Conservation (phyloP, 2,329 filamentous ascomycete species). For the Achaetomium macrosporum region DNA sequence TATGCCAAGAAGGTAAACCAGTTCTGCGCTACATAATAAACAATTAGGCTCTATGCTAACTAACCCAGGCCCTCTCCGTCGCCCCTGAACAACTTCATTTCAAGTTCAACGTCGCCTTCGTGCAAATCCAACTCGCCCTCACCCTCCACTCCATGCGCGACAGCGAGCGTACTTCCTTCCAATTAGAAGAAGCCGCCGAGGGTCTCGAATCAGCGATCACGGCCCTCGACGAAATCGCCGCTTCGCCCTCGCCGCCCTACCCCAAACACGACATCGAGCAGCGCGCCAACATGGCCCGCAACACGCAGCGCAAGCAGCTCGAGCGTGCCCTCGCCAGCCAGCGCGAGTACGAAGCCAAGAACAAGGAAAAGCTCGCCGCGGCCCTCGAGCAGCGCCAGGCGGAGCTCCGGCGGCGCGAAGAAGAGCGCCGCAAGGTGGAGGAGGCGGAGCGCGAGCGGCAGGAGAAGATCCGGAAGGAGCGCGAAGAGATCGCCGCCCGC, state of each 20-base stretch:
- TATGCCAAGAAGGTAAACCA: conserved; percentile 58
- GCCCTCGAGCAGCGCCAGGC: conserved; percentile 75
- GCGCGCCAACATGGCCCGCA: conserved; percentile 93
- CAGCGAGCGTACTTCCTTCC: conserved; percentile 67
- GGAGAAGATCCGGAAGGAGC: conserved; percentile 78
- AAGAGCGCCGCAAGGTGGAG: conserved; percentile 61
- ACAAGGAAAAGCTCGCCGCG: conserved; percentile 78
- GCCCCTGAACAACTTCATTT: conserved; percentile 82
- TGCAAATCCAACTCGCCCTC: conserved; percentile 89
- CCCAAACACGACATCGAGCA: conserved; percentile 86
- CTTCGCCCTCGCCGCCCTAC: conserved; percentile 68
- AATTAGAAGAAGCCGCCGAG: conserved; percentile 72
- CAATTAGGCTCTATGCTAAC: conserved; percentile 1
- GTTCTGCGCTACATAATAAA: conserved; percentile 10
- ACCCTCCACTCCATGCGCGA: conserved; percentile 71
- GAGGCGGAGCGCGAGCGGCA: conserved; percentile 68
- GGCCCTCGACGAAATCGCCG: conserved; percentile 57
- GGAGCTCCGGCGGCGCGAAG: conserved; percentile 72
- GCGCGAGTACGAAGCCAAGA: conserved; percentile 86
- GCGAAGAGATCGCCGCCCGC: conserved; percentile 70
- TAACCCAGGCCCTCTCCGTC: conserved; percentile 60
- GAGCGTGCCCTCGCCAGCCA: conserved; percentile 80
- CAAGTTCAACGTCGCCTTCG: conserved; percentile 96
- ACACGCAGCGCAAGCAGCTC: conserved; percentile 89
- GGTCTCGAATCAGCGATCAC: conserved; percentile 85